A percentile compares a stretch with the other conserved stretches of the same genome.
These are phyloP conservation scores for Pichia pseudocactophila DNA, from an alignment of 805 yeast genomes.

Conservation along the genomic window DNA sequence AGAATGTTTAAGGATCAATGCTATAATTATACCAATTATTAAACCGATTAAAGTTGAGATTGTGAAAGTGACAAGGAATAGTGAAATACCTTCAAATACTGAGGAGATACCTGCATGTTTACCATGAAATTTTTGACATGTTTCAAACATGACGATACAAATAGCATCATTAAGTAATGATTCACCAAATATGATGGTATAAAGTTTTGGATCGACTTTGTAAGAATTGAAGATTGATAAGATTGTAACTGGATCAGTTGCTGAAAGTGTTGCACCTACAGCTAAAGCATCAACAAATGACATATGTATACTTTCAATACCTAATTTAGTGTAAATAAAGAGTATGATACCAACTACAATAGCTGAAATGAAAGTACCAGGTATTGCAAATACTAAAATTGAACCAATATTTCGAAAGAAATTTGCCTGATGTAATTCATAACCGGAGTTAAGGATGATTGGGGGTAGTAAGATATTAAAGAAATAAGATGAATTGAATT, in stretches of 20 bases:
- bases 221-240: constrained; percentile 93
- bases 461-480: constrained; percentile 94
- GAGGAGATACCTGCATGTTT: constrained; percentile 64
- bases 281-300: constrained; percentile 97
- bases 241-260: constrained; percentile 98
- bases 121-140: constrained; percentile 94
- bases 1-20: constrained; percentile 82
- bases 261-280: constrained; percentile 95
- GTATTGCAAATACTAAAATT: constrained; percentile 88
- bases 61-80: constrained; percentile 88
- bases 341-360: constrained; percentile 82
- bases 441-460: constrained; percentile 90
- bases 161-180: constrained; percentile 93
- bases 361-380: constrained; percentile 91
- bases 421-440: constrained; percentile 91
- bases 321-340: constrained; percentile 84
- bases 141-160: constrained; percentile 97
- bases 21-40: constrained; percentile 79
- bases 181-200: constrained; percentile 96
- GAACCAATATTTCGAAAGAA: constrained; percentile 89
- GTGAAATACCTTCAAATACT: constrained; percentile 88
- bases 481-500: constrained; percentile 89
- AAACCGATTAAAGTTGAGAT: constrained; percentile 87
- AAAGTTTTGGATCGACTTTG: constrained; percentile 94
- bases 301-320: constrained; percentile 77